phyloP scores from a whole-genome alignment of 2,329 filamentous ascomycete genomes.

The Ceratocystis lukuohia region DNA sequence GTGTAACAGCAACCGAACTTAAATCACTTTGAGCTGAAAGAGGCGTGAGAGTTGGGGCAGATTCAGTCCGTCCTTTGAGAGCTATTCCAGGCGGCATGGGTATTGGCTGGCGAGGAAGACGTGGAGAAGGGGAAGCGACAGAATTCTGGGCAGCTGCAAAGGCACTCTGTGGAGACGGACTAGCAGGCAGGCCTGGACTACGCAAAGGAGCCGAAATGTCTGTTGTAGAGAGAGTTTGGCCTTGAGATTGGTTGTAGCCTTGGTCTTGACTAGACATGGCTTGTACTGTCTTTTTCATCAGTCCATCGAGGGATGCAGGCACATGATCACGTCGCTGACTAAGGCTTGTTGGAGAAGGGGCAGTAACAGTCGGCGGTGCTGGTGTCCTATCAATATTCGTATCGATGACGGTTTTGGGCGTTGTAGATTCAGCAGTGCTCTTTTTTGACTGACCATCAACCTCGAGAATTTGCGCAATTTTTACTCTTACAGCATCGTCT shows the following conservation, averaged over 20 bases:
- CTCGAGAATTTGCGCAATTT: constrained; percentile 53
- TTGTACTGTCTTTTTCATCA: constrained; percentile 32
- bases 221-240: neutral
- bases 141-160: neutral
- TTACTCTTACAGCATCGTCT: constrained; percentile 66
- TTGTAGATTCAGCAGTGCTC: constrained; percentile 37
- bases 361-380: constrained; percentile 20
- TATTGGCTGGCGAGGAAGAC: constrained; percentile 59
- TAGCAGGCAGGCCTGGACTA: constrained; percentile 47
- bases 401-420: neutral
- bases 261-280: constrained; percentile 21
- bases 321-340: constrained; percentile 28
- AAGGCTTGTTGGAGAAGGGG: constrained; percentile 28
- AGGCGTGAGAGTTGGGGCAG: neutral
- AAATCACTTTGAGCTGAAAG: constrained; percentile 27
- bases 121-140: constrained; percentile 39
- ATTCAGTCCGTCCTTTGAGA: constrained; percentile 1
- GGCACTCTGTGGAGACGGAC: constrained; percentile 39
- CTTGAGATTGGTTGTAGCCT: too few relatives aligned
- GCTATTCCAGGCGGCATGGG: constrained; percentile 44
- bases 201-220: constrained; percentile 33
- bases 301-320: constrained; percentile 39
- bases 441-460: constrained; percentile 61
- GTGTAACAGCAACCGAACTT: constrained; percentile 7
- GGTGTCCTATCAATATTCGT: constrained; percentile 18